Evolutionary conservation across 192 early-diverging fungal genomes (phyloP).

Genomic region (Backusella sp.): DNA sequence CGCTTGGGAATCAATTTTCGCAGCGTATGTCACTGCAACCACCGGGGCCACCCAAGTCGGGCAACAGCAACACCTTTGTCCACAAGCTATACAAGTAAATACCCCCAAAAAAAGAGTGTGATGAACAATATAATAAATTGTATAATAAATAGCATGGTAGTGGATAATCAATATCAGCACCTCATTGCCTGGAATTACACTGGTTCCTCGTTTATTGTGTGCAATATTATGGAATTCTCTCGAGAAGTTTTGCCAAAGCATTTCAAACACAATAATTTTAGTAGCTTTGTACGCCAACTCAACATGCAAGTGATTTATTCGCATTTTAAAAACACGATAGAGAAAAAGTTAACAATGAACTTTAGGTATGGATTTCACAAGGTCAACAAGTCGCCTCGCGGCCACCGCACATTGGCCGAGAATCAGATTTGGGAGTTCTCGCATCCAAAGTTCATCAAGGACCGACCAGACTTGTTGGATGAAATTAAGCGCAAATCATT

Average conservation of each 20-base stretch:
- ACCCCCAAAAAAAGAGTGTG: not conserved
- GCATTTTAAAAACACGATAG: constrained; percentile 4
- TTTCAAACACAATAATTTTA: constrained; percentile 93
- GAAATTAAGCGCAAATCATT: constrained; percentile 91
- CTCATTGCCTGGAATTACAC: constrained; percentile 90
- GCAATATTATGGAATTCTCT: constrained; percentile 87
- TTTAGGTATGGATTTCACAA: constrained; percentile 84
- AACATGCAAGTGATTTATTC: constrained; percentile 65
- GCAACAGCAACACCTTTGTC: constrained; percentile 53
- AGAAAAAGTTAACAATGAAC: constrained; percentile 25
- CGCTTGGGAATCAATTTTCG: not conserved
- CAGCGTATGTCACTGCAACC: constrained; percentile 25
- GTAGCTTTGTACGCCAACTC: constrained; percentile 84
- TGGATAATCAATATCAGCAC: constrained; percentile 83
- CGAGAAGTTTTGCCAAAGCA: constrained; percentile 88
- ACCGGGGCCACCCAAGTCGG: not conserved
- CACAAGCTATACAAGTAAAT: constrained; percentile 59
- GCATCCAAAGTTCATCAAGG: constrained; percentile 78
- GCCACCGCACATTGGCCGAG: constrained; percentile 81
- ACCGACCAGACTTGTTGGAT: constrained; percentile 74
- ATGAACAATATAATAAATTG: not conserved
- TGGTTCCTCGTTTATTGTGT: constrained; percentile 86
- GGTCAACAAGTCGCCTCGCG: constrained; percentile 85
- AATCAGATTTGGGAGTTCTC: constrained; percentile 93
- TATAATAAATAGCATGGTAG: constrained; percentile 62